phyloP scores from a whole-genome alignment of 129 eudicot species.

The Ambrosia trifida region DNA sequence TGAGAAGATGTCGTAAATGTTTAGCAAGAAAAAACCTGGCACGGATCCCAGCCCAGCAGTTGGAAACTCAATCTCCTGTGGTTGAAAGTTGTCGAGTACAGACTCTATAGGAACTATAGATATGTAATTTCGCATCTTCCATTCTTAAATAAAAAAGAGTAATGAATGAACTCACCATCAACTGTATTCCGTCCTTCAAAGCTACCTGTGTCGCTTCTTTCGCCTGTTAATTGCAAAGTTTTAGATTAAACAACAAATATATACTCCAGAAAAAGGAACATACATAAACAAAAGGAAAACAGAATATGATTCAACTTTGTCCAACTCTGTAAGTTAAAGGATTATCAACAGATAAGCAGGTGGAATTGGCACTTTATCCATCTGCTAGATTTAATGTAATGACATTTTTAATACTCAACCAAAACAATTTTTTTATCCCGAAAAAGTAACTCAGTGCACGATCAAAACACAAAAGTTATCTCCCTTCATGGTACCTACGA shows the following conservation, averaged over 20 bases:
- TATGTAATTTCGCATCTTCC: conserved; percentile 31
- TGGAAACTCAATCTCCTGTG: conserved; percentile 98
- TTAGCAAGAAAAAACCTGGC: conserved; percentile 62
- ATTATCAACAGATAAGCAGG: conserved; percentile 12
- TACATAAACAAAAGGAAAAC: background rate
- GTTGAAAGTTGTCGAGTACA: conserved; percentile 64
- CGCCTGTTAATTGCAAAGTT: conserved; percentile 57
- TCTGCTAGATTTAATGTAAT: background rate
- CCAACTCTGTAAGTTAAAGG: background rate
- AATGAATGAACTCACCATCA: conserved; percentile 66
- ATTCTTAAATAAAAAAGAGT: conserved; percentile 17
- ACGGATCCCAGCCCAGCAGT: conserved; percentile 95
- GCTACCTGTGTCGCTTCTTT: conserved; percentile 77
- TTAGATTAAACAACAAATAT: conserved; percentile 4
- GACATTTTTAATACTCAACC: background rate
- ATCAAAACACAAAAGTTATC: background rate
- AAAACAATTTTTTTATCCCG: background rate
- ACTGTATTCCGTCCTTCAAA: conserved; percentile 63
- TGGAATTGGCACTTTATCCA: conserved; percentile 7
- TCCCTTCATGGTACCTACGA: background rate
- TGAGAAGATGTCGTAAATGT: background rate
- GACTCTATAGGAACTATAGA: conserved; percentile 39
- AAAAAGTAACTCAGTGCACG: background rate
- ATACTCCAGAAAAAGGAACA: conserved; percentile 1
- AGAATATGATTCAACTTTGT: background rate